Evolutionary conservation across 208 protist species (phyloP), one percentile per base, ranked within the genome.

Genomic region (Leishmania martiniquensis): DNA sequence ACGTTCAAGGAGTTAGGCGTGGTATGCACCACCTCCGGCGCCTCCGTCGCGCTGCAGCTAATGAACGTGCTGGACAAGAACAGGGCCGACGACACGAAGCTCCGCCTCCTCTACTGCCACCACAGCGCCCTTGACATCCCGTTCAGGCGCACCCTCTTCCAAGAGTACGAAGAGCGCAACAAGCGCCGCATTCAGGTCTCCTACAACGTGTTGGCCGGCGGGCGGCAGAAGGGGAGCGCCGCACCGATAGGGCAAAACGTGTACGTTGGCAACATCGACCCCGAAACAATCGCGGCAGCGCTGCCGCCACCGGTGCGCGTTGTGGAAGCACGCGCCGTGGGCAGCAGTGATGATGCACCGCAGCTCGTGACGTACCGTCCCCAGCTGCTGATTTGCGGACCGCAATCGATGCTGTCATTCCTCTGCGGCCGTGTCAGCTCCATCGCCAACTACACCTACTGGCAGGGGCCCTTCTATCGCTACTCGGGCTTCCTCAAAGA

Each of bases 401-500:
- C 94, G 15, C 89, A 93, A 73, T 87, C 90, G 15, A 91, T 97
- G 87, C 74, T 95, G 60, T 73, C 79, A 54, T 86, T 84, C 63
- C 65, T 97, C n/a, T 93, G 91, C 62, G 94, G 94, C 6, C 86
- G 89, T 47, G 87, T 92, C 45, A 94, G 84, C 71, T 76, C 89
- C 10, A 25, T 93, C 0, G 83, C 84, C 42, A 91, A 93, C 74
- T 87, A 86, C 60, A 85, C 82, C 1, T 97, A 97, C 81, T 95
- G 86, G 86, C 92, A 96, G 75, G 92, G 92, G 1, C 85, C 85
- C 20, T 89, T 89, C 44, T 93, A 90, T 75, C 88, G 88, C 44
- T 97, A 93, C 82, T 80, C 76, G 3, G 94, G 94, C 7, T 92
- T 97, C 75, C 70, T 97, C 42, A 89, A 90, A 62, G 92, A 96